Evolutionary conservation across 306 rosid species (phyloP).

Genomic region (Oemleria cerasiformis): DNA sequence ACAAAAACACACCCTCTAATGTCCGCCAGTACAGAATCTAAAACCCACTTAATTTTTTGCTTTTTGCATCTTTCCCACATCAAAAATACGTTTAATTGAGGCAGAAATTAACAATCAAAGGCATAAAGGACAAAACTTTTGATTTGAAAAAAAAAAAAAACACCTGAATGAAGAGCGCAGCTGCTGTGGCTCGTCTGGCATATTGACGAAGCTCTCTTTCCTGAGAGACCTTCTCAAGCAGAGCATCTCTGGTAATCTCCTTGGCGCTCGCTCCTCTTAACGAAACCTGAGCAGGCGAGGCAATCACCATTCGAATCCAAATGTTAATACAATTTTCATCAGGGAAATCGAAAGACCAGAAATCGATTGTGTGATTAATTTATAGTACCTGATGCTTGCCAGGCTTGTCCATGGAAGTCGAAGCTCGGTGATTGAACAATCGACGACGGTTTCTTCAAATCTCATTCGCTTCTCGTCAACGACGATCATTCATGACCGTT

Average conservation of each 20-base stretch:
- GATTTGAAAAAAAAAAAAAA: not conserved
- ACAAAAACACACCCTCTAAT: no score
- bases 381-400: slow-evolving; percentile 61
- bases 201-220: slow-evolving; percentile 87
- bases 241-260: slow-evolving; percentile 92
- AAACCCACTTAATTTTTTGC: no score
- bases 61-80: no score
- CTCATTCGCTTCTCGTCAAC: slow-evolving; percentile 21
- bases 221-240: slow-evolving; percentile 75
- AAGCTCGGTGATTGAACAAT: slow-evolving; percentile 1
- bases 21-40: no score
- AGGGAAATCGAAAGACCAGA: no score
- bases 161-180: slow-evolving; percentile 91
- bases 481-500: not conserved
- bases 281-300: slow-evolving; percentile 5
- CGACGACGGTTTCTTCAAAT: slow-evolving; percentile 2
- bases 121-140: not conserved
- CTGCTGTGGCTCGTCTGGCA: slow-evolving; percentile 76
- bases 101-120: not conserved
- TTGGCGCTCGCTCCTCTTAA: slow-evolving; percentile 92
- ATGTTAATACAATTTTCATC: no score
- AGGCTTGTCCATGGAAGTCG: slow-evolving; percentile 52
- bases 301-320: no score
- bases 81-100: slow-evolving; percentile 13
- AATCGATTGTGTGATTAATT: not conserved